A percentile compares a stretch with the other conserved stretches of the same genome.
Evolutionary conservation across 2,329 filamentous ascomycete species (phyloP).

Genomic region (Alternaria triticina): DNA sequence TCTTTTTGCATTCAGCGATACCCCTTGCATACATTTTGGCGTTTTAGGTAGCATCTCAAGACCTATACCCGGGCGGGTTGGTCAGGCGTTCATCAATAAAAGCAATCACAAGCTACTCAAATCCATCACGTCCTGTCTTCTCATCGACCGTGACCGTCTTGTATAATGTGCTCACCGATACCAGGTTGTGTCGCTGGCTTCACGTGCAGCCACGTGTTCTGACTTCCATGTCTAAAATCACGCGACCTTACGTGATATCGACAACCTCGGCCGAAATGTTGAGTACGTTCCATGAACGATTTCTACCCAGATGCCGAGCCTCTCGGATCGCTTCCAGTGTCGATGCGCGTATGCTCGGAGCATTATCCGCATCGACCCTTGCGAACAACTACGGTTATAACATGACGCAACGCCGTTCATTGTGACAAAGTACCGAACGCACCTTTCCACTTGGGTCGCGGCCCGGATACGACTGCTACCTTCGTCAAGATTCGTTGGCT

Average conservation of each 20-base stretch:
- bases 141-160: not conserved
- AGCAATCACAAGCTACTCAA: not conserved
- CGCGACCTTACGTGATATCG: not conserved
- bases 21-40: constrained; percentile 22
- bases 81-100: not conserved
- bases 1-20: constrained; percentile 12
- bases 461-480: not conserved
- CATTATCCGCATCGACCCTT: not conserved
- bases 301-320: not conserved
- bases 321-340: not conserved
- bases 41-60: constrained; percentile 9
- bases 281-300: not conserved
- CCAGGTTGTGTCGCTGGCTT: not conserved
- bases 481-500: not conserved
- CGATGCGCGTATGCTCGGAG: not conserved
- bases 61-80: not conserved
- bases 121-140: no score
- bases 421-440: not conserved
- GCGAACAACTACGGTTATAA: not conserved
- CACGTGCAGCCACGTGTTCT: not conserved
- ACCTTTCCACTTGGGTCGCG: not conserved
- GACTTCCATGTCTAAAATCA: not conserved
- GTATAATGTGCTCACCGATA: not conserved
- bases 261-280: not conserved
- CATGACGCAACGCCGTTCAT: not conserved